Base-by-base conservation (phyloP, 306 rosid genomes). In the Inga laurina region DNA sequence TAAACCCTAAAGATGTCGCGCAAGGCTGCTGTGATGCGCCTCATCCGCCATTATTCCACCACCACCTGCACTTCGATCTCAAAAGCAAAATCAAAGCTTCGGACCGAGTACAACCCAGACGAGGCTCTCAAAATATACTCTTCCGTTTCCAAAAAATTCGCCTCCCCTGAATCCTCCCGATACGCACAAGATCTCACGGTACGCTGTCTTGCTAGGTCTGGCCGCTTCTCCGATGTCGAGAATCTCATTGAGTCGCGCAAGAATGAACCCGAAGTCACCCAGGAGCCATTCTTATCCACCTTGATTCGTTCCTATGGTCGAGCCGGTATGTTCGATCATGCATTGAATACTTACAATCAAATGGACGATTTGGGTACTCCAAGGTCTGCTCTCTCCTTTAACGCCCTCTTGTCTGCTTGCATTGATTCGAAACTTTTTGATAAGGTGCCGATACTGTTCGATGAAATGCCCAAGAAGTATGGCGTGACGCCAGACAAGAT, bases 291-390 rank as follows among this genome's bases (percentile, higher is more conserved):
- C 76, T 34, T 92, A 13, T 89, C 94, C 59, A 77, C 89, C 78
- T 81, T 92, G 78, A 92, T 92, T 52, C 91, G 93, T 37, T 89
- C 97, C 68, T 92, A 92, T 81, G 94, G 94, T 64, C 85, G 83
- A 13, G 92, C 91, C 1, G 86, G 88, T 22, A 88, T 92, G 97
- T 56, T 92, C 68, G 92, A 89, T 12, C 91, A 87, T 27, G 97
- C 97, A 2, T 8, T 86, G 84, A 80, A 73, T 32, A 89, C 91
- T 30, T 89, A 80, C 62, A 83, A 88, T 13, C 88, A 89, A 48
- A 92, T 92, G 97, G 92, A 84, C 37, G 83, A 84, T 39, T 76
- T 91, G 14, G 93, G 93, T 4, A 89, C 93, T 45, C 90, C 93
- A 0, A 85, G 97, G 77, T 85, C 97, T 2, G 82, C 80, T 2